Evolutionary conservation across 2,329 filamentous ascomycete genomes (phyloP).

Genomic region (Arachnopeziza araneosa): DNA sequence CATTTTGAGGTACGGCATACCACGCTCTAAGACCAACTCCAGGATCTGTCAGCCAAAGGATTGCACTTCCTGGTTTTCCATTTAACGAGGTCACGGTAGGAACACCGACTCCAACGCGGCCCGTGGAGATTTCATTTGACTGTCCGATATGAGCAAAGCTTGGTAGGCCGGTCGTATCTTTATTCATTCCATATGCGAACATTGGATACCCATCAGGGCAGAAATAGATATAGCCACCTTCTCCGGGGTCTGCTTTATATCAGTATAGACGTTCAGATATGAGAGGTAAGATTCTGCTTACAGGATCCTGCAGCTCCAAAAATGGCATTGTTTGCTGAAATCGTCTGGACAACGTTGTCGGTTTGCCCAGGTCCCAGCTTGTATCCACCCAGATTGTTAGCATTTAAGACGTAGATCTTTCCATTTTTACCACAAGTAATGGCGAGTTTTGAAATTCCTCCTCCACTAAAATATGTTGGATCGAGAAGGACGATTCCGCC

Average conservation of each 20-base stretch:
- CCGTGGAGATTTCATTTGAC: constrained; percentile 27
- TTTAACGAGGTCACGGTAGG: constrained; percentile 34
- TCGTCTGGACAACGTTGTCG: constrained; percentile 35
- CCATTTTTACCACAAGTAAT: constrained; percentile 37
- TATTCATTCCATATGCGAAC: constrained; percentile 32
- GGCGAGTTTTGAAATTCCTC: constrained; percentile 32
- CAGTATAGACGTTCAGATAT: background rate
- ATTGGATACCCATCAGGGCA: constrained; percentile 32
- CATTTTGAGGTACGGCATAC: constrained; percentile 34
- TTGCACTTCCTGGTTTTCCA: constrained; percentile 30
- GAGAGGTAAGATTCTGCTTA: constrained; percentile 17
- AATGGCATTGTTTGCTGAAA: constrained; percentile 30
- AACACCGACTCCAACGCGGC: constrained; percentile 31
- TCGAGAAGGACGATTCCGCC: constrained; percentile 33
- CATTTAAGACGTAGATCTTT: constrained; percentile 36
- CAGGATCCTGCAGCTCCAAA: constrained; percentile 37
- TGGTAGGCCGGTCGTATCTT: constrained; percentile 28
- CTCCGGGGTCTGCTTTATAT: constrained; percentile 13
- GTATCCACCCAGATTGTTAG: constrained; percentile 38
- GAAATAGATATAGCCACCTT: constrained; percentile 40
- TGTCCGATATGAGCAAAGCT: constrained; percentile 31
- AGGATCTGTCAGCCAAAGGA: constrained; percentile 36
- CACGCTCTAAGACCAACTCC: constrained; percentile 34
- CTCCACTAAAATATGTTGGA: constrained; percentile 31
- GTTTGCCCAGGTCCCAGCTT: constrained; percentile 33